Evolutionary conservation across 805 yeast genomes (phyloP).

Genomic region (Candida cerambycidarum): DNA sequence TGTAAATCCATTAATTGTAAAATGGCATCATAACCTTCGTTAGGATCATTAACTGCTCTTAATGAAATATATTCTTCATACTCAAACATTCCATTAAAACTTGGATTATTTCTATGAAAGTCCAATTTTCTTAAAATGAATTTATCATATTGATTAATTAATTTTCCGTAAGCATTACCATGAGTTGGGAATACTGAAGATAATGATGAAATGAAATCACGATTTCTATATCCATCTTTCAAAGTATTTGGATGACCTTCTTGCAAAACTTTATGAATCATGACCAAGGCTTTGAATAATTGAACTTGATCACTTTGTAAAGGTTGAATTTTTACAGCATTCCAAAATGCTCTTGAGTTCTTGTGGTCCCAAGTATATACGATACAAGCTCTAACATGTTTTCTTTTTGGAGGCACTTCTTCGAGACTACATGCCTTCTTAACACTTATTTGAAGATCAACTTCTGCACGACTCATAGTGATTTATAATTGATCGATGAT

Average conservation of each 20-base stretch:
- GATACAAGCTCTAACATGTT: conserved; percentile 93
- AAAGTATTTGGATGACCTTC: conserved; percentile 93
- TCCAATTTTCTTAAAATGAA: conserved; percentile 70
- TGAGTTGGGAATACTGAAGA: conserved; percentile 51
- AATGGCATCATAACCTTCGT: conserved; percentile 91
- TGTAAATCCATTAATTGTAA: conserved; percentile 83
- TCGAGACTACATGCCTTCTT: conserved; percentile 85
- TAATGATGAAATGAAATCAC: conserved; percentile 74
- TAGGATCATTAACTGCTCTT: conserved; percentile 86
- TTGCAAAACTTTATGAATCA: conserved; percentile 89
- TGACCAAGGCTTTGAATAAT: conserved; percentile 79
- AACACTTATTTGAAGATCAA: conserved; percentile 51
- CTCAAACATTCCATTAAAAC: conserved; percentile 93
- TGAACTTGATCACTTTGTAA: conserved; percentile 80
- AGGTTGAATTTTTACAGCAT: conserved; percentile 74
- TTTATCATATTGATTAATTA: conserved; percentile 74
- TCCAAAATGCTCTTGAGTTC: conserved; percentile 82
- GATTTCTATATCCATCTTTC: conserved; percentile 74
- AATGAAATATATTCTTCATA: conserved; percentile 92
- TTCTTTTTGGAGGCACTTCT: conserved; percentile 91
- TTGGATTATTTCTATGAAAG: conserved; percentile 82
- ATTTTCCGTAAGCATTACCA: conserved; percentile 59
- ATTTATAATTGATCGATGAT: neutral
- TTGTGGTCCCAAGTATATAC: conserved; percentile 96
- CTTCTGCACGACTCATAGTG: conserved; percentile 47